A percentile compares a stretch with the other conserved stretches of the same genome.
phyloP scores from a whole-genome alignment of 75 land plant genomes.

The Cryptomeria japonica region DNA sequence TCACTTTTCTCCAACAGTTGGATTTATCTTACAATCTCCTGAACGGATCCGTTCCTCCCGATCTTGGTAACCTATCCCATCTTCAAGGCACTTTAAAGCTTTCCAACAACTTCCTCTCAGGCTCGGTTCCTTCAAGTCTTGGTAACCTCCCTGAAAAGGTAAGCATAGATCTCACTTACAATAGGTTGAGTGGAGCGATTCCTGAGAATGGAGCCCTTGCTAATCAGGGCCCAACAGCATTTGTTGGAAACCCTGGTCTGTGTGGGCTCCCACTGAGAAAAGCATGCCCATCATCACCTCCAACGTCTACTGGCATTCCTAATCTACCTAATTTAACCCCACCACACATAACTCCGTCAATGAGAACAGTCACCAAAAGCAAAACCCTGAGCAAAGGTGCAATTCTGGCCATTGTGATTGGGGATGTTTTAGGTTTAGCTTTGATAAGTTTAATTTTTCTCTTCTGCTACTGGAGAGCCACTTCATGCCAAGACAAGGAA shows the following conservation, averaged over 20 bases:
- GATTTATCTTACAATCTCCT: conserved; percentile 50
- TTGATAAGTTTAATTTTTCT: conserved; percentile 54
- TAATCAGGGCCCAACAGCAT: conserved; percentile 58
- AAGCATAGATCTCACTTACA: conserved; percentile 58
- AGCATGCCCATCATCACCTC: conserved; percentile 33
- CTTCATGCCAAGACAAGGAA: conserved; percentile 13
- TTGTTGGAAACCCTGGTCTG: conserved; percentile 57
- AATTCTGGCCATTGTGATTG: conserved; percentile 50
- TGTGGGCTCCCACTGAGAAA: conserved; percentile 60
- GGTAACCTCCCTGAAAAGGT: conserved; percentile 46
- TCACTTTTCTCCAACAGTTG: conserved; percentile 35
- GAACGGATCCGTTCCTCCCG: conserved; percentile 40
- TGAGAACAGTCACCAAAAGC: conserved; percentile 14
- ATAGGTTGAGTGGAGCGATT: conserved; percentile 68
- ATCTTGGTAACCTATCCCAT: conserved; percentile 34
- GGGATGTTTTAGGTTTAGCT: conserved; percentile 59
- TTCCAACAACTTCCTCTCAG: conserved; percentile 50
- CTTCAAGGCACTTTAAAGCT: conserved; percentile 37
- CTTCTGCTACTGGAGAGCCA: conserved; percentile 53
- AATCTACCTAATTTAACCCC: conserved; percentile 27
- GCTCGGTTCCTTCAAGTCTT: conserved; percentile 44
- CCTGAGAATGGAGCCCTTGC: conserved; percentile 47
- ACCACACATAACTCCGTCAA: conserved; percentile 9
- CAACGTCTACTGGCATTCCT: conserved; percentile 30
- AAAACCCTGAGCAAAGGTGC: conserved; percentile 34